These are phyloP conservation scores for Stagonosporopsis cucurbitacearum DNA, from an alignment of 2,329 filamentous ascomycete species.

Conservation along the genomic window DNA sequence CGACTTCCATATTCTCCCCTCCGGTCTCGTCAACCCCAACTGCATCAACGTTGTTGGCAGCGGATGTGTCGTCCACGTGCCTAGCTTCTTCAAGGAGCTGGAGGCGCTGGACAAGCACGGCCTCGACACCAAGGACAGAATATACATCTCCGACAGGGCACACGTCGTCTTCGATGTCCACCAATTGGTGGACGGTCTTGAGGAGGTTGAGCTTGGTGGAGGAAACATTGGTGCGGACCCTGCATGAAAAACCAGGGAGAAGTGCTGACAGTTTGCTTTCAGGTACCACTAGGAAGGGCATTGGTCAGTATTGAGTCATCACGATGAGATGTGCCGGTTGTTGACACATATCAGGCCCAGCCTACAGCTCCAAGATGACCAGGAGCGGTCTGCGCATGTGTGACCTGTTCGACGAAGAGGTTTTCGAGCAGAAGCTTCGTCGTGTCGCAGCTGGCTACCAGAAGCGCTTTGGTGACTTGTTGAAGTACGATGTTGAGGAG, in stretches of 20 bases:
- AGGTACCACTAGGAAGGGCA: conserved; percentile 60
- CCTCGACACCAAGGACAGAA: conserved; percentile 63
- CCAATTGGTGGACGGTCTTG: conserved; percentile 71
- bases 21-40: conserved; percentile 73
- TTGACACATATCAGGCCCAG: conserved; percentile 51
- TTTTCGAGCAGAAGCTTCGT: conserved; percentile 71
- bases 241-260: conserved; percentile 17
- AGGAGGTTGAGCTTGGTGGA: conserved; percentile 62
- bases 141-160: conserved; percentile 69
- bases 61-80: conserved; percentile 72
- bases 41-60: conserved; percentile 74
- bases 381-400: conserved; percentile 70
- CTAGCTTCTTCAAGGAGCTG: conserved; percentile 71
- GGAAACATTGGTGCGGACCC: conserved; percentile 48
- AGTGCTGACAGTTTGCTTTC: conserved; percentile 44
- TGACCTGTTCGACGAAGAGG: conserved; percentile 70
- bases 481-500: conserved; percentile 72
- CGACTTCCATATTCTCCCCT: conserved; percentile 54
- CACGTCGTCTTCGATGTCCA: conserved; percentile 72
- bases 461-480: conserved; percentile 71
- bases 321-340: background rate
- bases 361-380: conserved; percentile 68
- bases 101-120: conserved; percentile 66
- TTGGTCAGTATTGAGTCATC: conserved; percentile 41
- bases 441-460: conserved; percentile 67